Conservation (phyloP, 2,329 filamentous ascomycete genomes). For the Trichophyton simii region DNA sequence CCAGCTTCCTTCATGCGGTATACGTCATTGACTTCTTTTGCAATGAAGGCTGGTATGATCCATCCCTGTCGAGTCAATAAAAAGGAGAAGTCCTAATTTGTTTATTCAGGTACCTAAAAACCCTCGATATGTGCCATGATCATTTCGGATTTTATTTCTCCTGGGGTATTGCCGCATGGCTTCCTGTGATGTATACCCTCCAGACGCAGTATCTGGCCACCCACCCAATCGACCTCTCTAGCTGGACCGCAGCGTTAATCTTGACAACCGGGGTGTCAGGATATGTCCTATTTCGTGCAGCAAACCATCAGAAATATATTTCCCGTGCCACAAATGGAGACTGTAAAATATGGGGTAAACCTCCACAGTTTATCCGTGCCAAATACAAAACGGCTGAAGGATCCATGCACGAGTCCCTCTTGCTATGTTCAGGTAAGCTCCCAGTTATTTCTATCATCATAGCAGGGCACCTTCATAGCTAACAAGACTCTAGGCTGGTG, state of each 20-base stretch:
- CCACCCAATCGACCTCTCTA: slow-evolving; percentile 27
- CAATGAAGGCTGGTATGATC: slow-evolving; percentile 34
- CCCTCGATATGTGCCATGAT: slow-evolving; percentile 34
- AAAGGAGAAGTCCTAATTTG: not conserved
- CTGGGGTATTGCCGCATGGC: slow-evolving; percentile 37
- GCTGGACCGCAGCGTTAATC: slow-evolving; percentile 18
- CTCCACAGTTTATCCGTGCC: slow-evolving; percentile 28
- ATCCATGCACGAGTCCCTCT: slow-evolving; percentile 26
- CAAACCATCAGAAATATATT: slow-evolving; percentile 36
- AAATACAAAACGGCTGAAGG: slow-evolving; percentile 34
- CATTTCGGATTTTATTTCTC: slow-evolving; percentile 34
- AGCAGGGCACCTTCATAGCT: not conserved
- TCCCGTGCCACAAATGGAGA: slow-evolving; percentile 30
- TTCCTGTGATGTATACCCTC: slow-evolving; percentile 37
- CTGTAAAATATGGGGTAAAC: slow-evolving; percentile 34
- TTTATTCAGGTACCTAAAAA: slow-evolving; percentile 28
- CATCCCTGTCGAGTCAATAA: not conserved
- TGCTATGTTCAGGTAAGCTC: slow-evolving; percentile 24
- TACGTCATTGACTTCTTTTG: slow-evolving; percentile 40
- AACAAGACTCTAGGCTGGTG: slow-evolving; percentile 24
- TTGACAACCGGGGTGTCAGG: slow-evolving; percentile 26
- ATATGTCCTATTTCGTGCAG: slow-evolving; percentile 35
- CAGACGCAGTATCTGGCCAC: slow-evolving; percentile 38
- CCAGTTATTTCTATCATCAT: not conserved
- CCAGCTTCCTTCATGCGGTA: slow-evolving; percentile 33